Evolutionary conservation across 441 rosid genomes (phyloP), one percentile per base, ranked within the genome.

Genomic region (Flueggea neowawraea): DNA sequence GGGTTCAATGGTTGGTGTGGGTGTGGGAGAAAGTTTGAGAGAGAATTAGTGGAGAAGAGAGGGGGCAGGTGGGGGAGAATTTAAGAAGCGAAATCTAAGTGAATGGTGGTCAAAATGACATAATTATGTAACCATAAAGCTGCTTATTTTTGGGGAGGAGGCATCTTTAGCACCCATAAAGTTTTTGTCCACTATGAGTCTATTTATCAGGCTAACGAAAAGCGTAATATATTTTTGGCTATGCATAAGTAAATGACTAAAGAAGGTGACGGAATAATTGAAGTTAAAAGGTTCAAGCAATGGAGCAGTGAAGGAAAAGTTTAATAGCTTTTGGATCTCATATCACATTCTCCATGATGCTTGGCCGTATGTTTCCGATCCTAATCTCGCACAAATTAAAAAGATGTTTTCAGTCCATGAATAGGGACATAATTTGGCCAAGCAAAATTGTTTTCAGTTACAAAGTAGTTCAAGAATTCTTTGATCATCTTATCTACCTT

Each of bases 31-130:
- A 36, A 60, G 62, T 47, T 16, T 50, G 48, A 32, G 41, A 48
- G 60, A 64, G 51, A n/a, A n/a, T 63, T 64, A 78, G 55, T 61
- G 75, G 15, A 45, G 60, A 63, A 55, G 53, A 15, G 65, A 16
- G 54, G 71, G 62, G 60, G 75, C 61, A 66, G 69, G 69, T 53
- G 73, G 36, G n/a, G 67, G 60, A 63, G 81, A 54, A 64, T 71
- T 76, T 65, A 75, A 71, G 66, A 47, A 55, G 60, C 31, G 74
- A 16, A 48, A 70, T 10, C 53, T 49, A 39, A 64, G 67, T 39
- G 69, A 49, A 57, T 16, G 53, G 31, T 28, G 58, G 76, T 64
- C 64, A 70, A 63, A 68, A 52, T n/a, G 56, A 66, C 33, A 53
- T 57, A 66, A 77, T 59, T 43, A 74, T 63, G 43, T 28, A 28